Base-by-base conservation (phyloP, 768 basidiomycete genomes). In the Clitopilus passeckerianus region DNA sequence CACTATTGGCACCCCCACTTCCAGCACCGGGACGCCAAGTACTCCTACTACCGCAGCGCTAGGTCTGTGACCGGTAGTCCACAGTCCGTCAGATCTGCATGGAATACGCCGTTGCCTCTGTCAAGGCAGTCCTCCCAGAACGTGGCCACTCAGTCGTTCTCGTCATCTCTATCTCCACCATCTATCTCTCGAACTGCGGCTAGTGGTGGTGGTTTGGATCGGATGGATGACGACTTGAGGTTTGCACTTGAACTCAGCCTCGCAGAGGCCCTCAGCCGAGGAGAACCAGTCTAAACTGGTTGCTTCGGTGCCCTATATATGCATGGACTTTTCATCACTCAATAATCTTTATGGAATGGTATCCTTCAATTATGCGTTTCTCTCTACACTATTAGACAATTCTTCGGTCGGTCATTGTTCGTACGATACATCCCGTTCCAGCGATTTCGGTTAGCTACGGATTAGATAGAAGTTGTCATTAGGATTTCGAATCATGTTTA, bases 381-480 rank as follows among this genome's bases (percentile, higher is more conserved):
- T 22, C 46, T 22, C 16, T 50, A 18, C 22, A 50, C 46, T 50
- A 55, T 55, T 34, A 55, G 30, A 83, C 81, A 60, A 75, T 78
- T 63, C 82, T 75, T 63, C 81, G 77, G 67, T 84, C 83, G 37
- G 83, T 84, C 82, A 84, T 83, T n/a, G 81, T 80, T 69, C 95
- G 81, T 63, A 97, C 94, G 71, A 98, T 98, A 71, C 93, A 96
- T 1, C 95, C 96, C 2, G 90, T 92, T 15, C 96, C 95, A 12
- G 94, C 94, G 14, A 90, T 85, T 71, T 98, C 96, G 14, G 94
- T 95, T 70, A 98, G 75, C 95, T 98, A 50, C 20, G 20, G 46
- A 50, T 50, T 50, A 3, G 10, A 50, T 30, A 20, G 16, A 10
- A 9, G 5, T 20, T 23, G 46, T 20, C 20, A 9, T 20, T 50